These are phyloP conservation scores for Lachnellula arida DNA, from an alignment of 2,329 filamentous ascomycete species.

Conservation along the genomic window DNA sequence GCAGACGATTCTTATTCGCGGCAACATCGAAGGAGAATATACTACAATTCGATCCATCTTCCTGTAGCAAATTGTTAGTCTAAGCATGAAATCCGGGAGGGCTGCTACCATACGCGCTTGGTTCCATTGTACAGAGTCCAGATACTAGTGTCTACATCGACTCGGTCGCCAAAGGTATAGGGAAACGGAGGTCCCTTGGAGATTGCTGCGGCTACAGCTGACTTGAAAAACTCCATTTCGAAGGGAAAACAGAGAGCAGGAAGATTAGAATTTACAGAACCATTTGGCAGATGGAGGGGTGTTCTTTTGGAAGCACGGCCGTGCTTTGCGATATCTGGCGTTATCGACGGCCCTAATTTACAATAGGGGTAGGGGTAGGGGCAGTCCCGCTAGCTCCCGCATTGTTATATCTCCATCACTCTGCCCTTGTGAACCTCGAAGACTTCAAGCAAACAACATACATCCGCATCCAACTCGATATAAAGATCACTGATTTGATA, in stretches of 20 bases:
- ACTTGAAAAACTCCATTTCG: conserved; percentile 94
- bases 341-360: conserved; percentile 2
- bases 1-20: conserved; percentile 73
- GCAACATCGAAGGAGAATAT: conserved; percentile 93
- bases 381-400: neutral
- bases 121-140: conserved; percentile 97
- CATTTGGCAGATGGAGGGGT: neutral
- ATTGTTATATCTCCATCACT: neutral
- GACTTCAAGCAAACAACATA: neutral
- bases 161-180: conserved; percentile 86
- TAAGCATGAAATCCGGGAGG: neutral
- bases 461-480: neutral
- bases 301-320: neutral
- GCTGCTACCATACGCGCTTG: conserved; percentile 57
- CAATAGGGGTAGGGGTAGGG: too few relatives aligned
- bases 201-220: conserved; percentile 93
- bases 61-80: conserved; percentile 46
- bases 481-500: neutral
- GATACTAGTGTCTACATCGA: conserved; percentile 88
- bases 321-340: conserved; percentile 3
- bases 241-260: conserved; percentile 2
- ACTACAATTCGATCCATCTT: conserved; percentile 90
- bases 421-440: neutral
- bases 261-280: neutral
- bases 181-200: conserved; percentile 91